phyloP scores from a whole-genome alignment of 345 rosid species.

The Bruguiera parviflora region DNA sequence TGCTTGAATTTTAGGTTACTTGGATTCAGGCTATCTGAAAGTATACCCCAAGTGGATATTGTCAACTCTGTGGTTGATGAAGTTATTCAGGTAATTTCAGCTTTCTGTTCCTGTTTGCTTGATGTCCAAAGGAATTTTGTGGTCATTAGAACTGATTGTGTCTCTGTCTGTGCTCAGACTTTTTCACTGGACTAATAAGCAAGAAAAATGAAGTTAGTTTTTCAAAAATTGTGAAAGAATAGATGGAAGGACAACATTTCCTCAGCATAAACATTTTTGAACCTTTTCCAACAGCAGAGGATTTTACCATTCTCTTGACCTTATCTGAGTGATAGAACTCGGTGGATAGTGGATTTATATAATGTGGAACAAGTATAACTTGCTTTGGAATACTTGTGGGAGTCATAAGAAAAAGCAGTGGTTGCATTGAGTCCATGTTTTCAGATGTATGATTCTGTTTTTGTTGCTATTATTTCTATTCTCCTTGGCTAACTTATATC shows the following conservation, averaged over 20 bases:
- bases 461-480: background rate
- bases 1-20: slow-evolving; percentile 79
- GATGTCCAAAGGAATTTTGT: background rate
- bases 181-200: no score
- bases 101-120: slow-evolving; percentile 18
- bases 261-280: no score
- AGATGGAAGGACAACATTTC: no score
- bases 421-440: background rate
- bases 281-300: no score
- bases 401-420: background rate
- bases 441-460: background rate
- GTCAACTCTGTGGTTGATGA: slow-evolving; percentile 41
- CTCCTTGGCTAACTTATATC: background rate
- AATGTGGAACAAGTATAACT: background rate
- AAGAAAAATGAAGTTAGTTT: no score
- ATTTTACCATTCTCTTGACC: no score
- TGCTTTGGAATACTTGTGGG: background rate
- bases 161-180: no score
- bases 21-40: slow-evolving; percentile 72
- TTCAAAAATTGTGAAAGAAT: no score
- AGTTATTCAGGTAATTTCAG: slow-evolving; percentile 56
- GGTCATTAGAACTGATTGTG: background rate
- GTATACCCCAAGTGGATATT: slow-evolving; percentile 31
- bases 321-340: no score
- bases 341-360: no score